Base-by-base conservation (phyloP, 805 yeast genomes). In the Wickerhamomyces mucosus region DNA sequence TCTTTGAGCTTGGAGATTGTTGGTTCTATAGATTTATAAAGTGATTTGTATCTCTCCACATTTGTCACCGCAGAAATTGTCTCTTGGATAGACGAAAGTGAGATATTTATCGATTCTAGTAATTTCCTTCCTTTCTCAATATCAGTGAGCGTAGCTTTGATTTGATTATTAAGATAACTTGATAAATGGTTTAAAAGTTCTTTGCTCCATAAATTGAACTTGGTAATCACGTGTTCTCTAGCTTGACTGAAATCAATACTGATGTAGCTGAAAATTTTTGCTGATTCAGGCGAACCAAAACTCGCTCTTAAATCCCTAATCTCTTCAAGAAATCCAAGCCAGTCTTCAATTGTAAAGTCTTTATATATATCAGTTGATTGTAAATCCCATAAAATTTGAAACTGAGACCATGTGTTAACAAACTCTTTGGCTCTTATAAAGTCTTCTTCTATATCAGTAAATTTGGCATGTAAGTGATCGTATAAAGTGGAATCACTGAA, bases 331-430 rank as follows among this genome's bases (percentile, higher is more conserved):
- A 65, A 42, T 1, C 53, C 49, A 18, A 70, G 43, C 89, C 92
- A 81, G 5, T 39, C 32, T 0, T 36, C 35, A 10, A 74, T 28
- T 1, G 57, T 60, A 3, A 72, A 45, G 8, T 41, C 32, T 3
- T 40, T 37, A 16, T 52, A 52, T 4, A 73, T 64, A 0, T 58
- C 59, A 3, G 61, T 64, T 0, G 65, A 42, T 11, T 64, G 59
- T 8, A 77, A 42, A 37, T 69, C 75, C 83, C 86, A 77, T 5
- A 80, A 49, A 1, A 65, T 51, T 45, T 76, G 80, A 18, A 78
- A 58, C 15, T 53, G 55, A 2, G 46, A 43, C 94, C 94, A 82
- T 13, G 58, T 56, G 2, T 43, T 33, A 13, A 68, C 50, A 41
- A 75, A 76, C 0, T 13, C 31, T 0, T 42, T 27, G 10, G 16